These are phyloP conservation scores for Sistotremastrum niveocremeum DNA, from an alignment of 768 basidiomycete species.

Conservation along the genomic window DNA sequence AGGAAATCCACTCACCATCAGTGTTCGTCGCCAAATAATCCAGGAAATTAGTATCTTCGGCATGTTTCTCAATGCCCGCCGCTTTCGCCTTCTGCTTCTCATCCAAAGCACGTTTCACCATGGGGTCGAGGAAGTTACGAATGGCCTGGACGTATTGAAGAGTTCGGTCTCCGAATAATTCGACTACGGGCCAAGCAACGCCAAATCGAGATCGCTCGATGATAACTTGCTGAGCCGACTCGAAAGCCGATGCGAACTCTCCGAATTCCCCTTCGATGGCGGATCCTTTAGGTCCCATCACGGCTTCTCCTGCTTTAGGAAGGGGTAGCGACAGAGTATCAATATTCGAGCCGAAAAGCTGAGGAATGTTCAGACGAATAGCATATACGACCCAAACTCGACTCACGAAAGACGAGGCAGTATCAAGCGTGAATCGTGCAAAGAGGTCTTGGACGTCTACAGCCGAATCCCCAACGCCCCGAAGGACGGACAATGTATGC, in stretches of 20 bases:
- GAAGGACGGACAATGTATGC: constrained; percentile 35
- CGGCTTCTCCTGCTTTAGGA: constrained; percentile 32
- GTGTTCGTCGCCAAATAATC: constrained; percentile 56
- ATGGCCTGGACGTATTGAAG: constrained; percentile 21
- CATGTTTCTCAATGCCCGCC: constrained; percentile 23
- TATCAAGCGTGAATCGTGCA: constrained; percentile 53
- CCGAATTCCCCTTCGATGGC: constrained; percentile 49
- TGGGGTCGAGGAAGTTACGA: constrained; percentile 41
- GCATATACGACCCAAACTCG: too few relatives aligned
- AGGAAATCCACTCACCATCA: constrained; percentile 29
- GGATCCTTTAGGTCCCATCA: constrained; percentile 44
- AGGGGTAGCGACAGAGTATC: constrained; percentile 44
- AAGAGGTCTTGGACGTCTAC: constrained; percentile 56
- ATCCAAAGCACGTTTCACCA: constrained; percentile 40
- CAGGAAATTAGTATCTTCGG: constrained; percentile 48
- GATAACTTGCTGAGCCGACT: constrained; percentile 24
- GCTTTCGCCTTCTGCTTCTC: constrained; percentile 26
- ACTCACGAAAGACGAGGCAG: constrained; percentile 46
- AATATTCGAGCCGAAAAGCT: constrained; percentile 49
- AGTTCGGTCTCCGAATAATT: constrained; percentile 27
- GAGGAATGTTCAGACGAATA: too few relatives aligned
- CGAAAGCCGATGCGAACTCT: constrained; percentile 33
- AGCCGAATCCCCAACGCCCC: constrained; percentile 12
- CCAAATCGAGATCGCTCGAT: constrained; percentile 23
- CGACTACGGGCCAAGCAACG: constrained; percentile 28